Conservation (phyloP, 2,329 filamentous ascomycete genomes). For the Magnaporthiopsis incrustans region DNA sequence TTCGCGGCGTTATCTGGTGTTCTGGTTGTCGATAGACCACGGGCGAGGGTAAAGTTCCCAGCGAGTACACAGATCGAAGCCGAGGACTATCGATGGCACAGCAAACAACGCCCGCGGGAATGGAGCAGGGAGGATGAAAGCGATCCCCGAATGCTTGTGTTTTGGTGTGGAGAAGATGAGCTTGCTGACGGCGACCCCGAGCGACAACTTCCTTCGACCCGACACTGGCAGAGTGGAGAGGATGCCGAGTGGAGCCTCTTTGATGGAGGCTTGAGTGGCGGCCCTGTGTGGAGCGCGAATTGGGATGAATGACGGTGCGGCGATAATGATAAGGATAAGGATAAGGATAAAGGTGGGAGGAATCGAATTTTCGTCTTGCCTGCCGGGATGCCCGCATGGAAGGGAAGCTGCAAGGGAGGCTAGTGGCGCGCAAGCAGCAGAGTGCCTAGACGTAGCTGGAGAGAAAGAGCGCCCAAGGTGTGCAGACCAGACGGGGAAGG, state of each 20-base stretch:
- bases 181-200: not conserved
- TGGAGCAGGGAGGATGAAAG: not conserved
- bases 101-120: not conserved
- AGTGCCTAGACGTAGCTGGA: too few species aligned
- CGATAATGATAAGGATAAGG: not conserved
- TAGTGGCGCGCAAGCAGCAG: not conserved
- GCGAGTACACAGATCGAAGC: too few species aligned
- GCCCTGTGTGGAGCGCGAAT: not conserved
- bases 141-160: not conserved
- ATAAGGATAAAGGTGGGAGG: not conserved
- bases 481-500: too few species aligned
- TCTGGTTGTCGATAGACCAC: not conserved
- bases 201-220: too few species aligned
- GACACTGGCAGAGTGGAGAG: not conserved
- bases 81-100: not conserved
- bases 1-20: not conserved
- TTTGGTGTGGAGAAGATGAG: not conserved
- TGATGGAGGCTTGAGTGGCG: not conserved
- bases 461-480: not conserved
- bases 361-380: not conserved
- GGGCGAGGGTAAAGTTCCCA: not conserved
- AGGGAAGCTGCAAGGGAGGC: not conserved
- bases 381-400: not conserved
- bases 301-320: not conserved
- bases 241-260: not conserved